These are phyloP conservation scores for Fusarium annulatum DNA, from an alignment of 2,329 filamentous ascomycete genomes.

Conservation along the genomic window DNA sequence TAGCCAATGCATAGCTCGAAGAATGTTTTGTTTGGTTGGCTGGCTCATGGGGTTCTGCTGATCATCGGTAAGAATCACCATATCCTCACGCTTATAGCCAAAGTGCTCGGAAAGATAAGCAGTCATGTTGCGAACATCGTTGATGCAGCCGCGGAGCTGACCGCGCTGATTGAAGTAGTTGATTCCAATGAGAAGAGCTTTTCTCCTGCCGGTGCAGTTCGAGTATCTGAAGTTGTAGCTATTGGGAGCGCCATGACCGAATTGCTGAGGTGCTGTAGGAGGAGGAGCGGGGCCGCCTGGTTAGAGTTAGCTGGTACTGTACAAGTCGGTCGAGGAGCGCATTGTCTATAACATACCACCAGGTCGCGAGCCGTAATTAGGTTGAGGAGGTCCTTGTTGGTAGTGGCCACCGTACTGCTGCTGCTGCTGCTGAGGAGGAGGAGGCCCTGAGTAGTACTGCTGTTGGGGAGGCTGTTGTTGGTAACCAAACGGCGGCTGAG, in stretches of 20 bases:
- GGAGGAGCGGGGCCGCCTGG: conserved; percentile 70
- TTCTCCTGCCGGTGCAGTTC: conserved; percentile 86
- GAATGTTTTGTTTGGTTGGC: conserved; percentile 93
- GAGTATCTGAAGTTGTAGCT: conserved; percentile 91
- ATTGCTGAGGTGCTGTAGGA: conserved; percentile 73
- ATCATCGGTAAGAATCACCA: conserved; percentile 96
- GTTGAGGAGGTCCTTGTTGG: conserved; percentile 51
- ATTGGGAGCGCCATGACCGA: conserved; percentile 82
- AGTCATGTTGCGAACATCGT: conserved; percentile 98
- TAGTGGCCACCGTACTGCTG: conserved; percentile 49
- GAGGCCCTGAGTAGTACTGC: conserved; percentile 52
- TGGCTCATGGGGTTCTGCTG: conserved; percentile 98
- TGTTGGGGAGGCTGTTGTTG: conserved; percentile 55
- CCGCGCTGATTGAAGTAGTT: conserved; percentile 96
- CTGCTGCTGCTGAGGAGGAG: conserved; percentile 47
- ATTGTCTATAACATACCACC: conserved; percentile 55
- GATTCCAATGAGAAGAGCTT: conserved; percentile 92
- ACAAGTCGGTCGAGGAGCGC: neutral
- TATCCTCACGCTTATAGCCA: conserved; percentile 93
- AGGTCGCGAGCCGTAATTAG: conserved; percentile 61
- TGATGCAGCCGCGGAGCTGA: conserved; percentile 92
- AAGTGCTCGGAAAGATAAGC: conserved; percentile 88
- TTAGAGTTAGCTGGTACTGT: conserved; percentile 27
- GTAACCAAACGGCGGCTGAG: conserved; percentile 61
- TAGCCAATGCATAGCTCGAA: conserved; percentile 97